Conservation (phyloP, 2,329 filamentous ascomycete genomes). For the Exophiala sideris region DNA sequence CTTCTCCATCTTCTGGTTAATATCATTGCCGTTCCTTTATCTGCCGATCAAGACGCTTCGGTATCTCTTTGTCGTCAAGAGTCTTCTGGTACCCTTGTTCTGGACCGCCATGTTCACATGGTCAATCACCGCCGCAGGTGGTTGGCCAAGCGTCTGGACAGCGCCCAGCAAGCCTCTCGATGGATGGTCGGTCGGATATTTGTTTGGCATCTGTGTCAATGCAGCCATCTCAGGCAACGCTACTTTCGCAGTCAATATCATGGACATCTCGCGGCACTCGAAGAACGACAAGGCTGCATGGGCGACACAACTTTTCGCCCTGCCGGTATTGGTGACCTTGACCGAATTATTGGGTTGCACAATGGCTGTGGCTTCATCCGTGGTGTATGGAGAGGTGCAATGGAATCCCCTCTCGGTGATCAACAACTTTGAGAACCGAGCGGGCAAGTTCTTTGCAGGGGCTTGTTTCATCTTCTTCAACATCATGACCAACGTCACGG, state of each 20-base stretch:
- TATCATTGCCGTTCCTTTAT: constrained; percentile 41
- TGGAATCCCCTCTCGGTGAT: not conserved
- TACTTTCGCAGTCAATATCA: constrained; percentile 47
- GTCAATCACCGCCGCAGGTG: constrained; percentile 12
- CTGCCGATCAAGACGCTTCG: constrained; percentile 33
- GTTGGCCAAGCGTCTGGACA: constrained; percentile 10
- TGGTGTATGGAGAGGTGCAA: constrained; percentile 33
- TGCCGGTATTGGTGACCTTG: constrained; percentile 48
- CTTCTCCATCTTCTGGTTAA: constrained; percentile 56
- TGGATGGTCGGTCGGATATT: constrained; percentile 5
- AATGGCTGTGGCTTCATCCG: constrained; percentile 49
- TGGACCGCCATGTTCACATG: constrained; percentile 12
- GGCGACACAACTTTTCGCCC: constrained; percentile 41
- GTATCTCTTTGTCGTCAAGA: constrained; percentile 28
- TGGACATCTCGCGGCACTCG: constrained; percentile 51
- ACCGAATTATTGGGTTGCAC: constrained; percentile 55
- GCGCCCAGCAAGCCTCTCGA: constrained; percentile 5
- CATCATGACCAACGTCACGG: constrained; percentile 14
- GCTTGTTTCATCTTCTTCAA: constrained; percentile 26
- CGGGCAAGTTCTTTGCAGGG: not conserved
- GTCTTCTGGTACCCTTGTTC: constrained; percentile 28
- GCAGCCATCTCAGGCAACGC: constrained; percentile 16
- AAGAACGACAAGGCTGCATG: constrained; percentile 33
- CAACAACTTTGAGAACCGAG: not conserved
- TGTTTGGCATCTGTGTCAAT: constrained; percentile 14